These are phyloP conservation scores for Cladosporium sp. DNA, from an alignment of 2,329 filamentous ascomycete species.

Conservation along the genomic window DNA sequence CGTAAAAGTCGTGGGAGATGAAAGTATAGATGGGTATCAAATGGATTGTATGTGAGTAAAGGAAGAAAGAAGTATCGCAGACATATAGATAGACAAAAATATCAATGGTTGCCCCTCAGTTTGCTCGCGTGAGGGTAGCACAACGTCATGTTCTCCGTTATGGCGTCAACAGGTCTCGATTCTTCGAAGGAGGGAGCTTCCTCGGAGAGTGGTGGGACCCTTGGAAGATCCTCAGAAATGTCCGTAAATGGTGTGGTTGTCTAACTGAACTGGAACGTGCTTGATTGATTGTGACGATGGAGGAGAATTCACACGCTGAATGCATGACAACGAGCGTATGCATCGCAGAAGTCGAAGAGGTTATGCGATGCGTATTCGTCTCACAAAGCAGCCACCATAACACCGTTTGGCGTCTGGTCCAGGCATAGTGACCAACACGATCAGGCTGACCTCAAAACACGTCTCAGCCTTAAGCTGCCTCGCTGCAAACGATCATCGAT, in stretches of 20 bases:
- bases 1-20: constrained; percentile 9
- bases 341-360: neutral
- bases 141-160: constrained; percentile 21
- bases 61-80: neutral
- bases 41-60: constrained; percentile 12
- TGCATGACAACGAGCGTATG: too few species aligned
- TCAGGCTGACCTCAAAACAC: too few species aligned
- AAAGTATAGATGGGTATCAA: constrained; percentile 13
- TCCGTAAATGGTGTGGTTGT: neutral
- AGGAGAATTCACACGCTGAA: too few species aligned
- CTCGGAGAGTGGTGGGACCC: constrained; percentile 13
- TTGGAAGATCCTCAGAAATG: neutral
- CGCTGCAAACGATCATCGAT: constrained; percentile 15
- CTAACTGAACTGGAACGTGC: neutral
- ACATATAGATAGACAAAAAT: constrained; percentile 11
- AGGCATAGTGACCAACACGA: too few species aligned
- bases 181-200: constrained; percentile 12
- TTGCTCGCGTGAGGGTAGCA: constrained; percentile 16
- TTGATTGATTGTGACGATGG: neutral
- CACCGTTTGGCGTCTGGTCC: too few species aligned
- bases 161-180: constrained; percentile 19
- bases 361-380: too few species aligned
- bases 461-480: neutral
- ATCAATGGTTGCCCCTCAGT: constrained; percentile 18
- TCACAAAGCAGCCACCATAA: too few species aligned